Base-by-base conservation (phyloP, 768 basidiomycete species). In the Chalciporus piperatus region DNA sequence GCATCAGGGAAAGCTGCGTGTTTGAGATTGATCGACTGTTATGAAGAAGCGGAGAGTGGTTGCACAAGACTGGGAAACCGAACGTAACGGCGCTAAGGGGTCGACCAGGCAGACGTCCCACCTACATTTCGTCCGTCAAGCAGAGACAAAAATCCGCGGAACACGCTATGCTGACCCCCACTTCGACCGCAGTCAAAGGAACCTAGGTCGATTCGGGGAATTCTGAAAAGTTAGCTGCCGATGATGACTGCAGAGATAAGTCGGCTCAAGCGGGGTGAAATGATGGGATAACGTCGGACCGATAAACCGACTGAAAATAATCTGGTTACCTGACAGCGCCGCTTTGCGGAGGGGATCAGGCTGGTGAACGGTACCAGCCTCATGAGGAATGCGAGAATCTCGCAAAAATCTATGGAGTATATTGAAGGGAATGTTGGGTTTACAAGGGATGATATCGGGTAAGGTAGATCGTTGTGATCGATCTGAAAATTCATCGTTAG, bases 1-100 rank as follows among this genome's bases (percentile, higher is more conserved):
- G 50, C 19, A 54, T 52, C 43, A 22, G 30, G 22, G 20, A 39
- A 43, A 54, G 62, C 59, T 10, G 57, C 67, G 55, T 54, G 30
- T 38, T 16, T 32, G 43, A 32, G 46, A 55, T 45, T 47, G 28
- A 50, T 54, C 16, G 37, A 42, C 27, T 14, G 32, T 52, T 41
- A 46, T 50, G 56, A 45, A 41, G 32, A 30, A 38, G 12, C 8
- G 30, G 25, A 43, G 25, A 17, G 27, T 40, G 30, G 23, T 22
- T 37, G 39, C 39, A 46, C 37, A 32, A 38, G 27, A 23, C 10
- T 23, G 35, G 30, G 43, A 51, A 55, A 50, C 6, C 28, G 45
- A 33, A 43, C 47, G 45, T 45, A 50, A 48, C 14, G 42, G 45
- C 42, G 47, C 45, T 12, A 40, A 30, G 11, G 20, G 17, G 38